These are phyloP conservation scores for Populus ilicifolia DNA, from an alignment of 345 rosid species.

Conservation along the genomic window DNA sequence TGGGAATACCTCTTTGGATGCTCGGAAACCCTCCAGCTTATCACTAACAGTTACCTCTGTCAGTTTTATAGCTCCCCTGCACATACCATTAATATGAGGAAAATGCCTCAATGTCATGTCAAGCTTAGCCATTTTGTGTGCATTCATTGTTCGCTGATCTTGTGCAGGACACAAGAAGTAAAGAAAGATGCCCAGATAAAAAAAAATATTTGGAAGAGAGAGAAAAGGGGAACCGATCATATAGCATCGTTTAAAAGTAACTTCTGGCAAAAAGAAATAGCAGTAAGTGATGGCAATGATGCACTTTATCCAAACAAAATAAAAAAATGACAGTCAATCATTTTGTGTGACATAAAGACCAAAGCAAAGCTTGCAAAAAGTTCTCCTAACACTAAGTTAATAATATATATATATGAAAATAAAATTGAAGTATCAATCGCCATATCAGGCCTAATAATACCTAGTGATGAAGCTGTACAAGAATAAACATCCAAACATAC, in stretches of 20 bases:
- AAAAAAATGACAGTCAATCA: too few relatives aligned
- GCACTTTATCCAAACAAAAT: too few relatives aligned
- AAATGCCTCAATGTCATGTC: background rate
- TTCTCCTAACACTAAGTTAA: too few relatives aligned
- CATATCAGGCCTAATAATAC: too few relatives aligned
- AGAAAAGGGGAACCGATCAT: background rate
- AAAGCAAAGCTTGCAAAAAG: too few relatives aligned
- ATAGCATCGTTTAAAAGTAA: too few relatives aligned
- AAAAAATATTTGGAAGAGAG: background rate
- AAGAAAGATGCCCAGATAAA: background rate
- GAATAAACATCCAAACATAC: background rate
- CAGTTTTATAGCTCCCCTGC: constrained; percentile 42
- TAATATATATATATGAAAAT: too few relatives aligned
- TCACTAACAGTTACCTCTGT: constrained; percentile 17
- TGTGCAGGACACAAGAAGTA: background rate
- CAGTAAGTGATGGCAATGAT: too few relatives aligned
- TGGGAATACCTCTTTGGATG: constrained; percentile 69
- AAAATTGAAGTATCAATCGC: too few relatives aligned
- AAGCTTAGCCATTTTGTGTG: background rate
- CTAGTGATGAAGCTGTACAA: too few relatives aligned
- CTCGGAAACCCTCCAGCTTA: constrained; percentile 70
- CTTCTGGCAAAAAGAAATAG: too few relatives aligned
- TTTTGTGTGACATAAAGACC: too few relatives aligned
- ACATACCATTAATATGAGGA: constrained; percentile 14
- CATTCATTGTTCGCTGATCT: background rate